These are phyloP conservation scores for Calocybe gambosa DNA, from an alignment of 1,284 basidiomycete genomes.

Conservation along the genomic window DNA sequence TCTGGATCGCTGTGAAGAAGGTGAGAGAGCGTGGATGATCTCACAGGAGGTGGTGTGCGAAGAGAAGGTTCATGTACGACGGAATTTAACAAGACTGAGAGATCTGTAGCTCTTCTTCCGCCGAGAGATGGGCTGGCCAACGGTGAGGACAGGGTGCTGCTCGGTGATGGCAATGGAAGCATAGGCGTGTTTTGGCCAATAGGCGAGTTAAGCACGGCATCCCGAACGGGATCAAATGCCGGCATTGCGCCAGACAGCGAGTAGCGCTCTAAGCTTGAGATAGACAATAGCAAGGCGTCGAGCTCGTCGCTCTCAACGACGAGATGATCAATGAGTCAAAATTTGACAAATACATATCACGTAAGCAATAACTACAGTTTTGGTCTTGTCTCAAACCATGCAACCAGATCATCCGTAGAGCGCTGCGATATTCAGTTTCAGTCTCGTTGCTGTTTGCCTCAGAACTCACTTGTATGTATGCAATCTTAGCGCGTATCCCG, in stretches of 20 bases:
- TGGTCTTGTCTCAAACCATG: constrained; percentile 15
- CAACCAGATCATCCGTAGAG: constrained; percentile 15
- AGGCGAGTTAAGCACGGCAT: constrained; percentile 69
- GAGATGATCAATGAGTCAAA: constrained; percentile 18
- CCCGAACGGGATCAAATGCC: constrained; percentile 77
- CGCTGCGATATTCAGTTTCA: constrained; percentile 11
- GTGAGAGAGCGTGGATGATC: constrained; percentile 43
- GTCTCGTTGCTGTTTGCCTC: neutral
- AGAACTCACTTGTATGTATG: constrained; percentile 50
- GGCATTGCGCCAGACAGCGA: constrained; percentile 43
- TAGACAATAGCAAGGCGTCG: constrained; percentile 8
- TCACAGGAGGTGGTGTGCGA: constrained; percentile 31
- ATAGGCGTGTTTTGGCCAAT: constrained; percentile 22
- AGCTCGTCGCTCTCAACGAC: constrained; percentile 16
- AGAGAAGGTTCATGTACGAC: constrained; percentile 35
- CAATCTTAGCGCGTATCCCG: constrained; percentile 49
- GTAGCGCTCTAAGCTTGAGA: constrained; percentile 13
- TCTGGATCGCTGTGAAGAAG: constrained; percentile 34
- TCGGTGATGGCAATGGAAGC: constrained; percentile 19
- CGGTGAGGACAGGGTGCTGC: constrained; percentile 24
- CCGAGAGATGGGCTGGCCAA: constrained; percentile 40
- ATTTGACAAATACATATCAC: constrained; percentile 17
- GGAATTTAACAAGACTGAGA: constrained; percentile 64
- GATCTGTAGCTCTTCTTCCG: constrained; percentile 57
- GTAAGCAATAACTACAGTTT: constrained; percentile 20